Conservation (phyloP, 176 grass and related monocot genomes). For the Phyllostachys edulis region DNA sequence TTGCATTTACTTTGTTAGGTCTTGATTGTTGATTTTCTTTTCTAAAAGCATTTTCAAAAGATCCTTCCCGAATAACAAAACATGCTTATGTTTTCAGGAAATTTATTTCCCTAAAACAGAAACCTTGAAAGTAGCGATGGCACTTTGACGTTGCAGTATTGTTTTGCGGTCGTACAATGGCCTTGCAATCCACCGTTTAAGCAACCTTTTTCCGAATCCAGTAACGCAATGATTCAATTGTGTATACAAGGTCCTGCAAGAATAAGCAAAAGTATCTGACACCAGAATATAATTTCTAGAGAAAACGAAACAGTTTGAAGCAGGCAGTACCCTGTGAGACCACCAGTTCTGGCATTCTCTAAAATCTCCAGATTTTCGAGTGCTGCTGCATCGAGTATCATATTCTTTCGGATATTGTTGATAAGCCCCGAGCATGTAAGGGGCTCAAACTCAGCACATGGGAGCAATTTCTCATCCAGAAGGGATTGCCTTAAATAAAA, state of each 20-base stretch:
- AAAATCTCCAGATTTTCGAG: slow-evolving; percentile 94
- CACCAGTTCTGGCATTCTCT: slow-evolving; percentile 73
- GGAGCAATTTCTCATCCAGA: slow-evolving; percentile 78
- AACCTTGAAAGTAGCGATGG: slow-evolving; percentile 82
- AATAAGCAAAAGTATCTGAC: slow-evolving; percentile 28
- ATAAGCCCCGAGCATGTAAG: slow-evolving; percentile 54
- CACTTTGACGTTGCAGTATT: slow-evolving; percentile 81
- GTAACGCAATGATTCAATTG: slow-evolving; percentile 96
- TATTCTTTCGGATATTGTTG: slow-evolving; percentile 57
- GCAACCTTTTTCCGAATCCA: slow-evolving; percentile 85
- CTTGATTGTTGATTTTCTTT: background rate
- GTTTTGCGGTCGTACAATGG: slow-evolving; percentile 65
- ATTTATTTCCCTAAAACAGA: slow-evolving; percentile 15
- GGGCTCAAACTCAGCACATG: slow-evolving; percentile 75
- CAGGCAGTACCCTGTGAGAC: slow-evolving; percentile 64
- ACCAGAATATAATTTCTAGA: slow-evolving; percentile 25
- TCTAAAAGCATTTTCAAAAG: background rate
- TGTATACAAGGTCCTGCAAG: slow-evolving; percentile 83
- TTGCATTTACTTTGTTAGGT: background rate
- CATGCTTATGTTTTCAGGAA: background rate
- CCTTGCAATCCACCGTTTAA: slow-evolving; percentile 87
- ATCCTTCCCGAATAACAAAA: slow-evolving; percentile 5
- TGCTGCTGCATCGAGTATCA: slow-evolving; percentile 93
- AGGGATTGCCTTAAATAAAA: slow-evolving; percentile 93
- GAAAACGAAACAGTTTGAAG: slow-evolving; percentile 26